These are phyloP conservation scores for Cladophialophora yegresii DNA, from an alignment of 2,329 filamentous ascomycete genomes.

Conservation along the genomic window DNA sequence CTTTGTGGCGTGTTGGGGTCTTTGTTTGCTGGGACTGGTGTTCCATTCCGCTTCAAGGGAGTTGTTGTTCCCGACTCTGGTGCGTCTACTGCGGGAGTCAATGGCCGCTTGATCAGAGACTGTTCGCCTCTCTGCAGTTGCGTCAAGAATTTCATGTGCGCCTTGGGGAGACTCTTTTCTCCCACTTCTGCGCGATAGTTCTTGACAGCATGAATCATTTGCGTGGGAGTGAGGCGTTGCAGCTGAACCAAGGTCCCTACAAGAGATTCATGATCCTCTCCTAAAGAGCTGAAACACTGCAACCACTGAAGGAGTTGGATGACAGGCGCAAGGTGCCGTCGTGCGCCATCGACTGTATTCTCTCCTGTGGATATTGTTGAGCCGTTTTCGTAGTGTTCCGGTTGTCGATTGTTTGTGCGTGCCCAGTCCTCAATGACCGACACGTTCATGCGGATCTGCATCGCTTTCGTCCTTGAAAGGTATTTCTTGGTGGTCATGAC, in stretches of 20 bases:
- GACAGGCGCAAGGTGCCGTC: slow-evolving; percentile 81
- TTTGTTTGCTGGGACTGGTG: slow-evolving; percentile 12
- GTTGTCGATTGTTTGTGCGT: slow-evolving; percentile 84
- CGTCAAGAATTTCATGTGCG: slow-evolving; percentile 80
- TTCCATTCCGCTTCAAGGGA: slow-evolving; percentile 24
- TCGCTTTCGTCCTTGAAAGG: slow-evolving; percentile 91
- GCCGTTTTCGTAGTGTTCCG: slow-evolving; percentile 92
- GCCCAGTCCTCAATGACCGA: slow-evolving; percentile 96
- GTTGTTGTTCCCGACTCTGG: slow-evolving; percentile 34
- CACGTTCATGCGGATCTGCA: slow-evolving; percentile 99
- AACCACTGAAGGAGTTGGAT: slow-evolving; percentile 96
- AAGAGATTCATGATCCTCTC: slow-evolving; percentile 84
- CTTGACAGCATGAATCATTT: slow-evolving; percentile 86
- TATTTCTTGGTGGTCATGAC: slow-evolving; percentile 97
- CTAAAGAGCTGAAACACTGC: slow-evolving; percentile 93
- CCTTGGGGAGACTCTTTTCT: slow-evolving; percentile 87
- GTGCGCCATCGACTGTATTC: slow-evolving; percentile 78
- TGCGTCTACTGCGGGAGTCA: slow-evolving; percentile 51
- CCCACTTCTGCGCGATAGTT: slow-evolving; percentile 94
- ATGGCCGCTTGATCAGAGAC: slow-evolving; percentile 46
- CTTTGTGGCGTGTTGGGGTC: slow-evolving; percentile 30
- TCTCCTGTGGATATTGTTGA: slow-evolving; percentile 84
- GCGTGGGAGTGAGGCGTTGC: slow-evolving; percentile 78
- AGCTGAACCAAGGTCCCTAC: slow-evolving; percentile 88
- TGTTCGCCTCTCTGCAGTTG: slow-evolving; percentile 75